Evolutionary conservation across 169 alveolate species (phyloP), one percentile per base, ranked within the genome.

Genomic region (Pseudocohnilembus persalinus): DNA sequence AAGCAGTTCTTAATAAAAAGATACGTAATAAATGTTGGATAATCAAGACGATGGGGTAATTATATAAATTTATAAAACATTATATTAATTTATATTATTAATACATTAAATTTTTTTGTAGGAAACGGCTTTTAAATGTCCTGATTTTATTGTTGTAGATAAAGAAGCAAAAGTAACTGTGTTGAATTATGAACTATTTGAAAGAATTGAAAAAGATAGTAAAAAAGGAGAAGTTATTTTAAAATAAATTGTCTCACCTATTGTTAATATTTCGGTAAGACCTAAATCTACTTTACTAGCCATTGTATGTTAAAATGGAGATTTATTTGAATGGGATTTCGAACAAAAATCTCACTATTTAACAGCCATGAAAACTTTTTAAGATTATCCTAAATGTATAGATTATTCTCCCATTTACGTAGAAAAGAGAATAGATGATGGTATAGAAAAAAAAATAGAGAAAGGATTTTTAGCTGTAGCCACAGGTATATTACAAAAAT

Each of bases 211-310:
- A 29, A 92, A 95, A 78, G 92, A 89, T 32, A 91, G 92, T 88
- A 93, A 93, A 85, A 92, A 88, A 76, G 95, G 96, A 89, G 90
- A 87, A 73, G 89, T 85, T 63, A 91, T 95, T 24, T 88, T 94
- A 88, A 81, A 92, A 76, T 96, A 96, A 0, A 87, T 95, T 30
- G 92, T 90, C 65, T 92, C 95, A 1, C 93, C 94, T 72, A 91
- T 95, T 65, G 90, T 91, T 31, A 89, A 95, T 34, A 92, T 93
- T 77, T 96, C 97, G 1, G 96, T 92, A 28, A 94, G 94, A 78
- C 98, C 98, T 0, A 90, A 93, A 82, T 90, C 87, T 74, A 93
- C 95, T 68, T 84, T 93, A 27, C 85, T 95, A 0, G 98, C 97
- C 24, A 90, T 95, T 29, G 95, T 91, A 72, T 94, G 96, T 26